Percentiles rank a stretch among this genome's conserved stretches.
Conservation (phyloP, 1,139 yeast species). For the Saccharomyces uvarum region DNA sequence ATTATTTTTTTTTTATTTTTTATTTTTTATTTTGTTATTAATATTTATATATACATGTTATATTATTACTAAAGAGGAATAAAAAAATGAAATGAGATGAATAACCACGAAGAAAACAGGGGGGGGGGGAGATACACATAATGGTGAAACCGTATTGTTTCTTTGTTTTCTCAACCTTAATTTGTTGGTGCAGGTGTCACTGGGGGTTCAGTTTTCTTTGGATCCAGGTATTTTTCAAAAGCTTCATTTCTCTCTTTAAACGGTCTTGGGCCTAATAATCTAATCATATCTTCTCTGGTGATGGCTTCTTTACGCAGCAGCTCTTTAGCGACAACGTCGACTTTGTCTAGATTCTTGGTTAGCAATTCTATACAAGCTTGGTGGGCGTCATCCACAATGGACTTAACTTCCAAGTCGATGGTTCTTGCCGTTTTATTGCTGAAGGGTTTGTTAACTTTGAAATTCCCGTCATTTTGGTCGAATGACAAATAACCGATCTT, state of each 20-base stretch:
- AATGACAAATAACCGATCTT: conserved; percentile 78
- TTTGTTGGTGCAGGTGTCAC: conserved; percentile 3
- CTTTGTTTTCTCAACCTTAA: neutral
- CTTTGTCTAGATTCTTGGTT: conserved; percentile 62
- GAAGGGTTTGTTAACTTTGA: conserved; percentile 71
- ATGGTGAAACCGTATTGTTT: neutral
- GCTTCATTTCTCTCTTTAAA: conserved; percentile 88
- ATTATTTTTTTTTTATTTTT: neutral
- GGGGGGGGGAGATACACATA: neutral
- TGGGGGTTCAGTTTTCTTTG: conserved; percentile 10
- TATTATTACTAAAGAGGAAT: neutral
- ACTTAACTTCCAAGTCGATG: conserved; percentile 78
- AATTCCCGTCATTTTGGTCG: conserved; percentile 47
- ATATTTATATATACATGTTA: neutral
- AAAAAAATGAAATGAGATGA: neutral
- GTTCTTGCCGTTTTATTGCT: conserved; percentile 76
- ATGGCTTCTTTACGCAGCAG: conserved; percentile 76
- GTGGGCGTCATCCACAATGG: conserved; percentile 75
- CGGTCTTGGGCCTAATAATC: conserved; percentile 81
- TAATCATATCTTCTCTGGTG: conserved; percentile 84
- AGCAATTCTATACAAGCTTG: conserved; percentile 59
- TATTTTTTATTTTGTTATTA: neutral
- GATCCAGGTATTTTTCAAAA: conserved; percentile 68
- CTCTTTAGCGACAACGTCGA: conserved; percentile 80
- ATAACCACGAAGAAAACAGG: neutral